phyloP scores from a whole-genome alignment of 2,329 filamentous ascomycete genomes.

The Cladosporium sp. region DNA sequence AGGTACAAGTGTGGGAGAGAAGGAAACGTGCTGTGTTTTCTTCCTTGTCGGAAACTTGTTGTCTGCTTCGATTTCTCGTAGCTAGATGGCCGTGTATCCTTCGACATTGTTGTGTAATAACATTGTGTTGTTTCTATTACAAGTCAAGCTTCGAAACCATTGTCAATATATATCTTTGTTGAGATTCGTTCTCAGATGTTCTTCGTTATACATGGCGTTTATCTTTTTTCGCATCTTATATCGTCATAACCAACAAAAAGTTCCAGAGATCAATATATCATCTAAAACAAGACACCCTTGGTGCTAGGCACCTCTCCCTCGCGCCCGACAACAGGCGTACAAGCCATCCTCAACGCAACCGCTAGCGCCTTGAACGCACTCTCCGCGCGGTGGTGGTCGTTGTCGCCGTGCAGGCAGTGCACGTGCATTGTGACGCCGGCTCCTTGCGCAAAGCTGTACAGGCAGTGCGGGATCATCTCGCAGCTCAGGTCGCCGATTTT shows the following conservation, averaged over 20 bases:
- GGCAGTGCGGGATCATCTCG: slow-evolving; percentile 96
- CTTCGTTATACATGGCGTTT: slow-evolving; percentile 1
- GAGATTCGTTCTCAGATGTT: neutral
- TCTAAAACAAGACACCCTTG: slow-evolving; percentile 75
- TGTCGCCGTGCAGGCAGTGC: slow-evolving; percentile 83
- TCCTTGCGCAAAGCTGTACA: slow-evolving; percentile 90
- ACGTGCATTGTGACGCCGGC: slow-evolving; percentile 93
- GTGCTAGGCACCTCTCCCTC: slow-evolving; percentile 95
- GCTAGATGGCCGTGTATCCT: neutral
- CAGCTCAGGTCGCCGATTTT: slow-evolving; percentile 90
- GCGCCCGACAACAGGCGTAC: slow-evolving; percentile 69
- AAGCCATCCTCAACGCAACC: slow-evolving; percentile 78
- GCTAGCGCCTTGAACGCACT: slow-evolving; percentile 96
- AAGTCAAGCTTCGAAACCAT: neutral
- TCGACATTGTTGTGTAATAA: slow-evolving; percentile 3
- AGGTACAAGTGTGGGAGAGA: neutral
- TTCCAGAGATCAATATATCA: neutral
- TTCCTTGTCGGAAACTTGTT: neutral
- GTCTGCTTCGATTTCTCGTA: neutral
- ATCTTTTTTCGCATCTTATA: slow-evolving; percentile 1
- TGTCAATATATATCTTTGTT: neutral
- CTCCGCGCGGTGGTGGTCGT: slow-evolving; percentile 95
- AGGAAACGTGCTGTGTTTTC: neutral
- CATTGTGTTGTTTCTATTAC: neutral
- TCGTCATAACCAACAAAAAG: neutral